phyloP scores from a whole-genome alignment of 2,329 filamentous ascomycete species.

The Ascocoryne sarcoides region DNA sequence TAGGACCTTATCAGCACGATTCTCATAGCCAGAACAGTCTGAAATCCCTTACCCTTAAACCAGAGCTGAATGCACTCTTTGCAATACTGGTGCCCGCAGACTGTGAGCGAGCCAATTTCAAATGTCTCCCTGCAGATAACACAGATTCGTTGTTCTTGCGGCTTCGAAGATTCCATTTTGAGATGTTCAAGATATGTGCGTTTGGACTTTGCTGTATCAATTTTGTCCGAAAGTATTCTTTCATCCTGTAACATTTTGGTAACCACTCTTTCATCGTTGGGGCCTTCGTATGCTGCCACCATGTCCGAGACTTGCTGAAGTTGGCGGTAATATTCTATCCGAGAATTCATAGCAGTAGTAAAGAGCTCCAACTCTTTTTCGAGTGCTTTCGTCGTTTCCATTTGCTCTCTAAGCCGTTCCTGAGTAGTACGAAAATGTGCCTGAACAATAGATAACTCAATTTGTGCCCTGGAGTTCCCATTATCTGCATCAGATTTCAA shows the following conservation, averaged over 20 bases:
- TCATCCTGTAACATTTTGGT: constrained; percentile 50
- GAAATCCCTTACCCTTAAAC: constrained; percentile 42
- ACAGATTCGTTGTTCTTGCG: constrained; percentile 60
- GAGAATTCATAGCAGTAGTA: constrained; percentile 69
- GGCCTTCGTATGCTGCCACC: constrained; percentile 64
- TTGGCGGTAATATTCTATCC: constrained; percentile 84
- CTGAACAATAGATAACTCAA: constrained; percentile 58
- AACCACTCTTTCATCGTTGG: constrained; percentile 16
- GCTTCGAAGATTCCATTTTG: constrained; percentile 35
- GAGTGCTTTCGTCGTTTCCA: constrained; percentile 38
- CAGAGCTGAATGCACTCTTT: constrained; percentile 77
- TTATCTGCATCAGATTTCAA: constrained; percentile 49
- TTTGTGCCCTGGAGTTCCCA: constrained; percentile 44
- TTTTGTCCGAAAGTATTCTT: constrained; percentile 42
- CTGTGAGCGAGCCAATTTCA: constrained; percentile 69
- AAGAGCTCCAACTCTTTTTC: constrained; percentile 71
- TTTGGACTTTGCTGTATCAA: constrained; percentile 61
- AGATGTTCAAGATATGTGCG: constrained; percentile 56
- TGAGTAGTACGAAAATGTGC: constrained; percentile 54
- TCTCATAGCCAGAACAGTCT: background rate
- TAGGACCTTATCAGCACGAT: background rate
- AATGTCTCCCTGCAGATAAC: constrained; percentile 78
- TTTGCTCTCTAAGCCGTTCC: constrained; percentile 41
- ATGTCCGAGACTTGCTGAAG: constrained; percentile 86
- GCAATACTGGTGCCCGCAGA: constrained; percentile 89